Base-by-base conservation (phyloP, 2,329 filamentous ascomycete species). In the Beauveria rudraprayagi region DNA sequence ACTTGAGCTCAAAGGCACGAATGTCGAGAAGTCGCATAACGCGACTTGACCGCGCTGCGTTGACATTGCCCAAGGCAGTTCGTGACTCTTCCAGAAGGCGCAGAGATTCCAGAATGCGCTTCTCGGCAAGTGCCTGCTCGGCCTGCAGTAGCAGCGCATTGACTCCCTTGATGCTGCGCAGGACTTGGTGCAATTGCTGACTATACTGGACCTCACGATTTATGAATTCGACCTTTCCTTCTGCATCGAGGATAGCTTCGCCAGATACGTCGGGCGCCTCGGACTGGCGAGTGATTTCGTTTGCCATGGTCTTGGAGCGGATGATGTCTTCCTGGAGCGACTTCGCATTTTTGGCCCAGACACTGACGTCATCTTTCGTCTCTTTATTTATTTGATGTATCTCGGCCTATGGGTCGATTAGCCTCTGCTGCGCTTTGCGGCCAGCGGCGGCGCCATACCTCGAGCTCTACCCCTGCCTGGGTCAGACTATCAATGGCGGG, bases 261-360 rank as follows among this genome's bases (percentile, higher is more conserved):
- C 83, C 83, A 0, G 80, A 81, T 1, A 79, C 73, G 55, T 78
- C 78, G 1, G 82, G 82, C 2, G 79, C 83, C 69, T 93, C 88
- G 57, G 92, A 87, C 68, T 91, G 84, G 50, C 86, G 83, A 5
- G 93, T 83, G 62, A 97, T 95, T 62, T 92, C 86, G 68, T 87
- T 87, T 24, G 93, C 92, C 41, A 92, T 86, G 17, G 84, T 82
- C 68, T 91, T 88, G 26, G 91, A 93, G 52, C 85, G 83, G 68
- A 90, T 85, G 65, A 97, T 93, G 70, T 97, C 93, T 64, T 87
- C 83, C 72, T 96, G 91, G 8, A 97, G 83, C 57, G 87, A 85
- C 73, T 91, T 91, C 53, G 92, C 91, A 72, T 94, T 91, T 56
- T 81, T 77, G 61, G 95, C 90, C 93, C 93, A 97, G 56, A 87